A percentile compares a stretch with the other conserved stretches of the same genome.
Conservation (phyloP, 805 yeast genomes). For the Wickerhamomyces chambardii region DNA sequence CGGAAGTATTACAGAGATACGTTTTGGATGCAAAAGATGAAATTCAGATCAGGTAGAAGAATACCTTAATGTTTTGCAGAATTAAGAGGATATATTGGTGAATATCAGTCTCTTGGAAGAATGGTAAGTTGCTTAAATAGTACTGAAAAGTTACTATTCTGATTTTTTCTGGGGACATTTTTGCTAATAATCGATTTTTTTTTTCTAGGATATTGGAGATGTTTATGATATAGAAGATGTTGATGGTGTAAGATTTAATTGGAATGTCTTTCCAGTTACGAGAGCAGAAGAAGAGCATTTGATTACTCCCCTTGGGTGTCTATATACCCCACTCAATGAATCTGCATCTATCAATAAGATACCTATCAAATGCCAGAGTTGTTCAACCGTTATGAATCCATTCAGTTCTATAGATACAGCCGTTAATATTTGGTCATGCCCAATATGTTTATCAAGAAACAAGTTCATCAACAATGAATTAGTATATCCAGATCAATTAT, state of each 20-base stretch:
- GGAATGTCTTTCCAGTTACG: conserved; percentile 84
- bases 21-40: too few relatives aligned
- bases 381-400: conserved; percentile 80
- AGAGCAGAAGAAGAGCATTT: conserved; percentile 82
- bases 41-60: too few relatives aligned
- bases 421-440: conserved; percentile 75
- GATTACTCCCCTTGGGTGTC: conserved; percentile 83
- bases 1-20: too few relatives aligned
- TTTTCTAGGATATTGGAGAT: conserved; percentile 16
- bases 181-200: too few relatives aligned
- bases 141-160: too few relatives aligned
- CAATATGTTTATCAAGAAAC: conserved; percentile 67
- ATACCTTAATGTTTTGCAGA: too few relatives aligned
- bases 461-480: conserved; percentile 64
- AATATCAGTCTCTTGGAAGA: too few relatives aligned
- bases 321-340: conserved; percentile 82
- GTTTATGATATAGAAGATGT: conserved; percentile 52
- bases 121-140: too few relatives aligned
- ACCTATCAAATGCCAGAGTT: conserved; percentile 69
- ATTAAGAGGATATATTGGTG: too few relatives aligned
- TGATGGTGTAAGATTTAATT: conserved; percentile 64
- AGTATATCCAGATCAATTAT: conserved; percentile 68
- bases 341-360: conserved; percentile 71
- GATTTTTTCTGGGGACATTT: too few relatives aligned
- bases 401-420: conserved; percentile 70